Conservation (phyloP, 2,329 filamentous ascomycete genomes). For the Chalaropsis thielavioides region DNA sequence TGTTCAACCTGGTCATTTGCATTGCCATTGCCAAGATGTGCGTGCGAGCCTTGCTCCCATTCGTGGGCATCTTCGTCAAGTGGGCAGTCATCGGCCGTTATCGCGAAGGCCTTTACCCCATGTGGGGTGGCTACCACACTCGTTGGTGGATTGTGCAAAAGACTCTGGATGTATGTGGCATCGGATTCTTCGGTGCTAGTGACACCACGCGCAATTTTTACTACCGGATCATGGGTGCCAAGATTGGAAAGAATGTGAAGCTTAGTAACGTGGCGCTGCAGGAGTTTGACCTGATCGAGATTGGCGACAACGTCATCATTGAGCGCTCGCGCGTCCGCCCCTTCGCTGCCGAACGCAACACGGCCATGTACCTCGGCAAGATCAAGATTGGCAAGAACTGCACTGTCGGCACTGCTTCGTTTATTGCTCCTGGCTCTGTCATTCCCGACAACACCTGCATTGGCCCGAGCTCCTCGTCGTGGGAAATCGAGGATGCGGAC, state of each 20-base stretch:
- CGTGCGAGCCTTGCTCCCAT: slow-evolving; percentile 29
- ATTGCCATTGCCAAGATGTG: slow-evolving; percentile 30
- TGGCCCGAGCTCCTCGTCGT: slow-evolving; percentile 42
- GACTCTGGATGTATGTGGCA: slow-evolving; percentile 34
- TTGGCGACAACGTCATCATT: slow-evolving; percentile 35
- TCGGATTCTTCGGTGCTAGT: slow-evolving; percentile 31
- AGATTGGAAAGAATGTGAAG: slow-evolving; percentile 37
- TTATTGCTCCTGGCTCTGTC: slow-evolving; percentile 36
- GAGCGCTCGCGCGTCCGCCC: slow-evolving; percentile 36
- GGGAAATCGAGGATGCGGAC: slow-evolving; percentile 35
- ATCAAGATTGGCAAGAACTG: slow-evolving; percentile 36
- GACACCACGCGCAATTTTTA: slow-evolving; percentile 31
- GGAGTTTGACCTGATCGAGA: slow-evolving; percentile 44
- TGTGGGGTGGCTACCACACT: slow-evolving; percentile 45
- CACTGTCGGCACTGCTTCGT: slow-evolving; percentile 34
- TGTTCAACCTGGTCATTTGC: slow-evolving; percentile 34
- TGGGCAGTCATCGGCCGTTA: slow-evolving; percentile 42
- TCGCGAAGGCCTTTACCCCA: slow-evolving; percentile 39
- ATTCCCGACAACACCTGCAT: slow-evolving; percentile 38
- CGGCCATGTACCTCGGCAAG: slow-evolving; percentile 40
- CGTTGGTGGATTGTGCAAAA: slow-evolving; percentile 46
- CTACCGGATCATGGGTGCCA: slow-evolving; percentile 37
- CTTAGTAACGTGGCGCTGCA: slow-evolving; percentile 32
- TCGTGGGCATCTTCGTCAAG: slow-evolving; percentile 36
- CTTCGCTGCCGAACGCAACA: slow-evolving; percentile 42